These are phyloP conservation scores for Diaporthe sp. DNA, from an alignment of 2,329 filamentous ascomycete genomes.

Conservation along the genomic window DNA sequence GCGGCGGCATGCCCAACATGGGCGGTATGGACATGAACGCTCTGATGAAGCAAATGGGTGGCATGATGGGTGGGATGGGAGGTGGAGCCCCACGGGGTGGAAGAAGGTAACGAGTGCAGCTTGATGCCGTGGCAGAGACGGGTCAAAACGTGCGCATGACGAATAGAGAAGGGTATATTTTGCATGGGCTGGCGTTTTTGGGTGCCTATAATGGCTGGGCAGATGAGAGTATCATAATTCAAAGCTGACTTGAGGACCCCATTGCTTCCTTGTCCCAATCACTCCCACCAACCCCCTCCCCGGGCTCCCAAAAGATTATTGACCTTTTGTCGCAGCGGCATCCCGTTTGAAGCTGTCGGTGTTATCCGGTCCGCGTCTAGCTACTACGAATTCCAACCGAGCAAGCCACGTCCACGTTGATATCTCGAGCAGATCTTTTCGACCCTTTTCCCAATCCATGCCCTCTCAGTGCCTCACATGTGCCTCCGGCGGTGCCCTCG, in stretches of 20 bases:
- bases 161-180: constrained; percentile 2
- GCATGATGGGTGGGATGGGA: constrained; percentile 43
- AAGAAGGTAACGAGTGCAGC: constrained; percentile 29
- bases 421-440: no score
- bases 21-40: constrained; percentile 58
- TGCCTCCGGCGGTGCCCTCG: not conserved
- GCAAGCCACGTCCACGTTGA: not conserved
- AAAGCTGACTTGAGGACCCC: not conserved
- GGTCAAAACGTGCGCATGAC: not conserved
- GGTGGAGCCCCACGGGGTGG: constrained; percentile 29
- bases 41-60: constrained; percentile 40
- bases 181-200: constrained; percentile 20
- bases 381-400: not conserved
- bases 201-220: not conserved
- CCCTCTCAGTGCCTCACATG: not conserved
- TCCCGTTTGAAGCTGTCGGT: no score
- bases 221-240: constrained; percentile 8
- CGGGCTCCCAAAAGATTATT: no score
- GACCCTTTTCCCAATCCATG: not conserved
- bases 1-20: constrained; percentile 77
- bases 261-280: not conserved
- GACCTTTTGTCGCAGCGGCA: not conserved
- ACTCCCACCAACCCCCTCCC: no score
- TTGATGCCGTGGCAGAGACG: not conserved
- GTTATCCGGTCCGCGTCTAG: no score